These are phyloP conservation scores for Pascua sp. DNA, from an alignment of 1,284 basidiomycete species.

Conservation along the genomic window DNA sequence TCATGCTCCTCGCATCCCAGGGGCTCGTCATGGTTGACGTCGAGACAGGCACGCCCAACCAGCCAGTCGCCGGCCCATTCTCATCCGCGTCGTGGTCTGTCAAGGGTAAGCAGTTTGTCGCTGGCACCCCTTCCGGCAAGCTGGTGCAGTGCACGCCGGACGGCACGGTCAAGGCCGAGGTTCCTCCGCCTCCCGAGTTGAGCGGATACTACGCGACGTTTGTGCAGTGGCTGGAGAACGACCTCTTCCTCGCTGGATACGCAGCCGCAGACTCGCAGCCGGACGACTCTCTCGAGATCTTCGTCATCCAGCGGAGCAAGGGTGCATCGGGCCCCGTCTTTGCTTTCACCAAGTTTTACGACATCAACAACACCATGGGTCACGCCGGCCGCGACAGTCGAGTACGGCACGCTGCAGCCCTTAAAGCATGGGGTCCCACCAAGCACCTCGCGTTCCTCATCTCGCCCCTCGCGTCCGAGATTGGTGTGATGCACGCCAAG, in stretches of 20 bases:
- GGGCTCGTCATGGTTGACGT: conserved; percentile 44
- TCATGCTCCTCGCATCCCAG: conserved; percentile 42
- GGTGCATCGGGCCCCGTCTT: conserved; percentile 9
- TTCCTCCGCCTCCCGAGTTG: conserved; percentile 48
- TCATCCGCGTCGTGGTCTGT: conserved; percentile 54
- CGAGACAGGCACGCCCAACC: conserved; percentile 23
- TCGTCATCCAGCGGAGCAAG: conserved; percentile 44
- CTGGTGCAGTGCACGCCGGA: conserved; percentile 55
- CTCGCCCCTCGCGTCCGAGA: conserved; percentile 50
- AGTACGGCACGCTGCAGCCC: conserved; percentile 46
- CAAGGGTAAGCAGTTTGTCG: conserved; percentile 57
- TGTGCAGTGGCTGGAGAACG: conserved; percentile 57
- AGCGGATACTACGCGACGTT: conserved; percentile 33
- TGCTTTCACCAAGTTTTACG: conserved; percentile 47
- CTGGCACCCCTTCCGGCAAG: conserved; percentile 50
- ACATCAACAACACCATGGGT: conserved; percentile 48
- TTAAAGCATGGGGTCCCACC: conserved; percentile 46
- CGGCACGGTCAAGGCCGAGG: conserved; percentile 51
- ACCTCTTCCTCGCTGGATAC: conserved; percentile 55
- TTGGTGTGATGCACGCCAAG: conserved; percentile 40
- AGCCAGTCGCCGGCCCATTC: conserved; percentile 33
- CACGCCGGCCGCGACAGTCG: conserved; percentile 34
- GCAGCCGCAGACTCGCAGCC: conserved; percentile 39
- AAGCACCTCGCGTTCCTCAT: conserved; percentile 51
- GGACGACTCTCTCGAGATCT: conserved; percentile 46